A percentile compares a stretch with the other conserved stretches of the same genome.
These are phyloP conservation scores for Cyphellophora attinorum DNA, from an alignment of 2,329 filamentous ascomycete species.

Conservation along the genomic window DNA sequence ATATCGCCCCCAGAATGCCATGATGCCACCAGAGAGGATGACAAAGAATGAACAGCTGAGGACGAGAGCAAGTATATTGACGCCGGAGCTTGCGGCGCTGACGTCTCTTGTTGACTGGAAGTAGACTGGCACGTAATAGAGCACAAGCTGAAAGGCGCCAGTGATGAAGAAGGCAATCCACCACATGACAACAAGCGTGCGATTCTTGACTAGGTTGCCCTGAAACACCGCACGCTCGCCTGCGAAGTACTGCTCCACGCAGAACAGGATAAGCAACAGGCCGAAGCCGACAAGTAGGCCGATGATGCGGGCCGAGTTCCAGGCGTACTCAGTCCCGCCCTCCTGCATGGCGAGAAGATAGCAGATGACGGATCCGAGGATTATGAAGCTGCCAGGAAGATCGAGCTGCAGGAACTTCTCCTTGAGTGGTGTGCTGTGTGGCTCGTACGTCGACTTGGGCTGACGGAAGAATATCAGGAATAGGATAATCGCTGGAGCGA, in stretches of 20 bases:
- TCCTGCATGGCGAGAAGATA: conserved; percentile 39
- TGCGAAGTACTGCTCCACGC: conserved; percentile 25
- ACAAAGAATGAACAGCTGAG: conserved; percentile 25
- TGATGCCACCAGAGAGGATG: conserved; percentile 23
- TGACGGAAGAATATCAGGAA: too few species aligned
- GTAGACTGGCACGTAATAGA: conserved; percentile 41
- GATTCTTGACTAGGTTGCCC: conserved; percentile 27
- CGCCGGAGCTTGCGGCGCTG: conserved; percentile 26
- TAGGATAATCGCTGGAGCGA: conserved; percentile 10
- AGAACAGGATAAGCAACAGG: conserved; percentile 26
- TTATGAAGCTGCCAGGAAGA: conserved; percentile 28
- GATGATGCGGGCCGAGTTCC: conserved; percentile 32
- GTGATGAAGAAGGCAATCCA: conserved; percentile 27
- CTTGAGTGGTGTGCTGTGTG: too few species aligned
- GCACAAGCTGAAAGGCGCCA: conserved; percentile 26
- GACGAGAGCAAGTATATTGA: conserved; percentile 34
- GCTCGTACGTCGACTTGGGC: too few species aligned
- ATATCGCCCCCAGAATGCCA: conserved; percentile 20
- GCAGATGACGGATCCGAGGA: conserved; percentile 30
- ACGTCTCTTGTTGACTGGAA: conserved; percentile 34
- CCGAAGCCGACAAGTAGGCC: conserved; percentile 35
- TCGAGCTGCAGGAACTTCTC: conserved; percentile 38
- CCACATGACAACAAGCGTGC: conserved; percentile 25
- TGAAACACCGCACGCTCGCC: conserved; percentile 32
- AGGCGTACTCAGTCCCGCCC: conserved; percentile 28